These are phyloP conservation scores for Telfairia occidentalis DNA, from an alignment of 331 rosid species.

Conservation along the genomic window DNA sequence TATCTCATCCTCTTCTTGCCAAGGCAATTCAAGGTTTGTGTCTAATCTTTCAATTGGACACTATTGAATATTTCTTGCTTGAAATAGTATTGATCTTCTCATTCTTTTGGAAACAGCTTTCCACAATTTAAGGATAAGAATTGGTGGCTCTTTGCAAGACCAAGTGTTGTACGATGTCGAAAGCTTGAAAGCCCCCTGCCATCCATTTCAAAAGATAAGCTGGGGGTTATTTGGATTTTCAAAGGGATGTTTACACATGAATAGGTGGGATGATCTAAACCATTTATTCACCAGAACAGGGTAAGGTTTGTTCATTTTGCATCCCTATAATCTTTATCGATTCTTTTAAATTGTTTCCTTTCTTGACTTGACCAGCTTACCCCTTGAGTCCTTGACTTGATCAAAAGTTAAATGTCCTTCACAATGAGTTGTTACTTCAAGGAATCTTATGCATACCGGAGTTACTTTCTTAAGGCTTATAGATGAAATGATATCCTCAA, in stretches of 20 bases:
- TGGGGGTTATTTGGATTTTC: conserved; percentile 80
- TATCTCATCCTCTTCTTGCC: conserved; percentile 56
- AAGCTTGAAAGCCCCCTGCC: conserved; percentile 58
- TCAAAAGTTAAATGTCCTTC: not conserved
- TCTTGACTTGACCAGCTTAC: too few relatives aligned
- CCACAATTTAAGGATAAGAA: conserved; percentile 75
- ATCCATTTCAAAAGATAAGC: conserved; percentile 59
- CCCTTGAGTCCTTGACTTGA: too few relatives aligned
- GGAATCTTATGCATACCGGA: not conserved
- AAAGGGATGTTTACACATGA: conserved; percentile 83
- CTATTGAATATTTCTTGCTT: not conserved
- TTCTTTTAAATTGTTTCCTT: not conserved
- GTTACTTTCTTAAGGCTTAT: not conserved
- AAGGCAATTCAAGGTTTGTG: conserved; percentile 74
- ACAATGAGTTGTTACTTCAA: not conserved
- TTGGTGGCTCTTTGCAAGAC: conserved; percentile 98
- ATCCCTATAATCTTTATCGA: not conserved
- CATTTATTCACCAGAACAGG: conserved; percentile 62
- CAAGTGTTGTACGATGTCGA: conserved; percentile 69
- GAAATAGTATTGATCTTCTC: conserved; percentile 1
- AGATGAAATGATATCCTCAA: not conserved
- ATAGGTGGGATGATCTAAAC: conserved; percentile 92
- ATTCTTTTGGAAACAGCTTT: conserved; percentile 35
- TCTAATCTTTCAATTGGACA: conserved; percentile 3
- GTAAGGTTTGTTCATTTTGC: conserved; percentile 37